Evolutionary conservation across 2,329 filamentous ascomycete species (phyloP), one percentile per base, ranked within the genome.

Genomic region (Aspergillus proliferans): DNA sequence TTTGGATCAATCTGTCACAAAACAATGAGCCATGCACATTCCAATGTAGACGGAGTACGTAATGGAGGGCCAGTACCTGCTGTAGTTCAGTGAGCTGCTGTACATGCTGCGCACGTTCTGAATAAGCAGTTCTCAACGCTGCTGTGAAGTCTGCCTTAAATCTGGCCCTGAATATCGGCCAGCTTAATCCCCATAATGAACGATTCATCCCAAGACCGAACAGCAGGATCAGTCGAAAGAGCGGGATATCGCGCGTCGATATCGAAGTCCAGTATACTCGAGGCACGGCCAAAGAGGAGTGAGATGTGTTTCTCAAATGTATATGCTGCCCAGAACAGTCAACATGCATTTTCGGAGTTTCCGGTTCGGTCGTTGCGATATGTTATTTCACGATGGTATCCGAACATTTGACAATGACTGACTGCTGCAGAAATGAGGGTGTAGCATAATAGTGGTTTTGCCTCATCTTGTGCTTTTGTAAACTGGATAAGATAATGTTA

Each of bases 321-420:
- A 24, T 61, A 61, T 9, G 55, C 45, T 4, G 52, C 51, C 58
- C 58, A 61, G 43, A 61, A 61, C 6, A 59, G 9, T 6, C 55
- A 52, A 22, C 57, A 54, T 26, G 50, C 55, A 22, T 50, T 53
- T 9, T 55, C 34, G 14, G 48, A n/a, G 22, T 52, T 51, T 1
- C 28, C 46, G 8, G 30, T 22, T 4, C 45, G 28, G 7, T 49
- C 36, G 8, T 49, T 48, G 28, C 42, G 49, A 41, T 58, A 56
- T 5, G 44, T 56, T 14, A 39, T 24, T 12, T 53, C 52, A n/a
- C 52, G 54, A 40, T 59, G 55, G 30, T 55, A 59, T 2, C 55
- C 56, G 18, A 62, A 51, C 47, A 53, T 51, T 41, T 56, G 54
- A 21, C 57, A 59, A 41, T 60, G 57, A 3, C 47, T 55, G 6